Evolutionary conservation across 2,329 filamentous ascomycete species (phyloP).

Genomic region (Aphanocladium album): DNA sequence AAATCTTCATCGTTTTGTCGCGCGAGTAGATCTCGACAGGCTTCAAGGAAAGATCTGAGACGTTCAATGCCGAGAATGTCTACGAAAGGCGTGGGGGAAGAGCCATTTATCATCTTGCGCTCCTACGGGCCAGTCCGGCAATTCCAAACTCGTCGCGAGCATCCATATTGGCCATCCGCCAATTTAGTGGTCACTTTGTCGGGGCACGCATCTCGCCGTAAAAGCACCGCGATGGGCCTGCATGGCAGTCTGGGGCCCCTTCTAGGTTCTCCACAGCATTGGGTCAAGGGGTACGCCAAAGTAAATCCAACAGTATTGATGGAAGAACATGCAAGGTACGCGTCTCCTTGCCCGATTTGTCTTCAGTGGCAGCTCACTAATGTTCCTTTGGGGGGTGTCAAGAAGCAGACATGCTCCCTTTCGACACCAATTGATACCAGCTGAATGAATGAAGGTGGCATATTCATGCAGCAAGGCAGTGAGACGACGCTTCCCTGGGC

Average conservation of each 20-base stretch:
- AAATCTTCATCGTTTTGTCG: neutral
- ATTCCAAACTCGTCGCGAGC: neutral
- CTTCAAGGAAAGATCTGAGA: neutral
- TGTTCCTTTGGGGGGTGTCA: neutral
- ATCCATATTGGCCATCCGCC: neutral
- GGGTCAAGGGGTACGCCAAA: neutral
- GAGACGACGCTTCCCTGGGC: neutral
- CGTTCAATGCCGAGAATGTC: neutral
- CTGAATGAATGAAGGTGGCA: neutral
- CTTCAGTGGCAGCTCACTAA: neutral
- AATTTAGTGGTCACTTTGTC: neutral
- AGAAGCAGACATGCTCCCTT: neutral
- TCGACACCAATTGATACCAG: neutral
- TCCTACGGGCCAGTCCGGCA: neutral
- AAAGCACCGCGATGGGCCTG: conserved; percentile 6
- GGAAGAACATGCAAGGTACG: neutral
- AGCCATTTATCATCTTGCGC: neutral
- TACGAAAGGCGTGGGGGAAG: neutral
- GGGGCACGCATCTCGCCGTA: neutral
- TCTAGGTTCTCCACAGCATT: neutral
- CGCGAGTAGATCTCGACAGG: neutral
- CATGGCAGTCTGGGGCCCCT: neutral
- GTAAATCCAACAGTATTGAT: neutral
- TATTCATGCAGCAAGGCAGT: neutral
- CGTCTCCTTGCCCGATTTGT: neutral